These are phyloP conservation scores for Iris macrosiphon DNA, from an alignment of 106 monocot genomes.

Conservation along the genomic window DNA sequence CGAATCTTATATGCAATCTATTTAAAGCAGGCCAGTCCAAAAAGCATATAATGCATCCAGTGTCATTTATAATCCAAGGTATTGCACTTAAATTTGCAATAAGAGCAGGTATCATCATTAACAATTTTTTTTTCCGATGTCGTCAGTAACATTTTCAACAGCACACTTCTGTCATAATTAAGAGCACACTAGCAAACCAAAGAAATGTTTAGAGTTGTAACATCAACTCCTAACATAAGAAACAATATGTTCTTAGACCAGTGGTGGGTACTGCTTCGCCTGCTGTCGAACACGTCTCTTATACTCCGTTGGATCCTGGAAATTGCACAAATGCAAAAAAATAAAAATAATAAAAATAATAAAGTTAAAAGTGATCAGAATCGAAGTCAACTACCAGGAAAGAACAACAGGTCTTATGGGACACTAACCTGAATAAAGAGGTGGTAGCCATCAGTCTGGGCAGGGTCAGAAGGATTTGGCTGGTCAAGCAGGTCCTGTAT, in stretches of 20 bases:
- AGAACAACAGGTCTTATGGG: background rate
- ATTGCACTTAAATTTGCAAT: too few relatives aligned
- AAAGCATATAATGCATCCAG: background rate
- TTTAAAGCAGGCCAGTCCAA: background rate
- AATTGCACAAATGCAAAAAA: constrained; percentile 1
- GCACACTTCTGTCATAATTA: too few relatives aligned
- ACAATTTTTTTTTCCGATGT: too few relatives aligned
- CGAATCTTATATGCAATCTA: background rate
- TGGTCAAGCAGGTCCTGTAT: constrained; percentile 89
- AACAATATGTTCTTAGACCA: constrained; percentile 14
- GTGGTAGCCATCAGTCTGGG: constrained; percentile 77
- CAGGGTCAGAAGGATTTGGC: constrained; percentile 77
- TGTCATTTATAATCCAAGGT: too few relatives aligned
- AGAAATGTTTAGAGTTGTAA: background rate
- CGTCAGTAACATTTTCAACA: too few relatives aligned
- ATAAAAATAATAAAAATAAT: background rate
- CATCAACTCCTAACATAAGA: background rate
- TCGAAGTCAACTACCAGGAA: too few relatives aligned
- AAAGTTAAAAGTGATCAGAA: too few relatives aligned
- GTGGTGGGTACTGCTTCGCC: constrained; percentile 58
- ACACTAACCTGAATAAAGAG: constrained; percentile 60
- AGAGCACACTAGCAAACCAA: constrained; percentile 5
- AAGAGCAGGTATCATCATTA: too few relatives aligned
- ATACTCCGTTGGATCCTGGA: constrained; percentile 57
- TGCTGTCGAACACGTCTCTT: constrained; percentile 52